phyloP scores from a whole-genome alignment of 345 rosid genomes.

The Gossypium anomalum region DNA sequence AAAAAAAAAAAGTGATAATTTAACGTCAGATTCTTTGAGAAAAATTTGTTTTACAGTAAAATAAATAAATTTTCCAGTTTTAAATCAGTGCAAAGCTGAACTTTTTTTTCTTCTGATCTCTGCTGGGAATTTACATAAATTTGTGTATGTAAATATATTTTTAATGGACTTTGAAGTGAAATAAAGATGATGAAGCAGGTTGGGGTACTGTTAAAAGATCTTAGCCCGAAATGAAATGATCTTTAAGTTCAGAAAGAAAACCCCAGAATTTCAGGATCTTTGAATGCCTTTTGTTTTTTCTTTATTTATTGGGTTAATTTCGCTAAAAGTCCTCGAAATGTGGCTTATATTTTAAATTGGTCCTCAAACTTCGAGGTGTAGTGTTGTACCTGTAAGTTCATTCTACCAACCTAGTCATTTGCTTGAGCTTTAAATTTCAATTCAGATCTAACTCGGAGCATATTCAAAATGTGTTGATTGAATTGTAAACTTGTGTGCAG shows the following conservation, averaged over 20 bases:
- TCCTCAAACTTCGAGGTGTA: no score
- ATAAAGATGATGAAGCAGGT: neutral
- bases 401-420: no score
- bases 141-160: neutral
- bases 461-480: no score
- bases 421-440: no score
- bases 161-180: neutral
- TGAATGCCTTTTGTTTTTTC: neutral
- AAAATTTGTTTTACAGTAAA: neutral
- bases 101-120: neutral
- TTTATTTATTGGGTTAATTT: neutral
- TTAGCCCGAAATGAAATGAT: conserved; percentile 5
- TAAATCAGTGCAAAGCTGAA: neutral
- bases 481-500: no score
- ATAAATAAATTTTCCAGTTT: conserved; percentile 5
- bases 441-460: no score
- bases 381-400: no score
- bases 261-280: conserved; percentile 11
- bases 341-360: no score
- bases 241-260: neutral
- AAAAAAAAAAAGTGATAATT: neutral
- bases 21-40: conserved; percentile 2
- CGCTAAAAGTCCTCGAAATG: no score
- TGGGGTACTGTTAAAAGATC: neutral
- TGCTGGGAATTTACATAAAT: neutral